A percentile compares a stretch with the other conserved stretches of the same genome.
Conservation (phyloP, 2,329 filamentous ascomycete species). For the Canariomyces notabilis region DNA sequence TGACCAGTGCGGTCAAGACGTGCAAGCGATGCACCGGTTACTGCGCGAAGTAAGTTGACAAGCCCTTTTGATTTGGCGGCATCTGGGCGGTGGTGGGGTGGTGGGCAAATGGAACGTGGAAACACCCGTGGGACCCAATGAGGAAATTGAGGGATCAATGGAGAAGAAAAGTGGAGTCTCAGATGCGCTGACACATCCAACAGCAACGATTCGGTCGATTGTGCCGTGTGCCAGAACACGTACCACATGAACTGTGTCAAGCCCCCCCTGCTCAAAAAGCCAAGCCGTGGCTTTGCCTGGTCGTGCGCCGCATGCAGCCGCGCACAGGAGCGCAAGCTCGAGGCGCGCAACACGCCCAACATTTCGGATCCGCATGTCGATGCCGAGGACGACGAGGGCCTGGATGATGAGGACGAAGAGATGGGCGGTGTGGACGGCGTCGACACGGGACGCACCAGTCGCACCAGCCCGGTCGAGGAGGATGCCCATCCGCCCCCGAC, state of each 20-base stretch:
- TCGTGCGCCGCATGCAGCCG: constrained; percentile 93
- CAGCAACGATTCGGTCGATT: constrained; percentile 93
- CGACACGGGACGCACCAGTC: constrained; percentile 40
- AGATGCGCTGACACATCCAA: constrained; percentile 29
- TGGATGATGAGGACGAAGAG: constrained; percentile 69
- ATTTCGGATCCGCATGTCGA: constrained; percentile 64
- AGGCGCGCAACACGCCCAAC: constrained; percentile 81
- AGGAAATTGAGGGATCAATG: constrained; percentile 10
- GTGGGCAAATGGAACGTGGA: no score
- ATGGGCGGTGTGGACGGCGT: constrained; percentile 43
- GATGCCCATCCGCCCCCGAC: constrained; percentile 59
- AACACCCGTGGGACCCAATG: constrained; percentile 17
- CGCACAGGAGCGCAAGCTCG: constrained; percentile 87
- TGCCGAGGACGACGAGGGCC: constrained; percentile 56
- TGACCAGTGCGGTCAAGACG: constrained; percentile 91
- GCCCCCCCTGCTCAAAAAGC: constrained; percentile 88
- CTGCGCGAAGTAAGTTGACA: constrained; percentile 71
- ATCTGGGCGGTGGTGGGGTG: constrained; percentile 1
- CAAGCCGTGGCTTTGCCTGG: constrained; percentile 96
- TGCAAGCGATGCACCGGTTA: constrained; percentile 91
- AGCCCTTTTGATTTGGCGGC: constrained; percentile 16
- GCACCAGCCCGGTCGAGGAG: constrained; percentile 60
- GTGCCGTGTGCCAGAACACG: constrained; percentile 87
- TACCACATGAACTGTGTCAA: constrained; percentile 99
- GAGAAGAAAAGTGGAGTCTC: constrained; percentile 12